A percentile compares a stretch with the other conserved stretches of the same genome.
phyloP scores from a whole-genome alignment of 2,329 filamentous ascomycete species.

The Fusarium equiseti region DNA sequence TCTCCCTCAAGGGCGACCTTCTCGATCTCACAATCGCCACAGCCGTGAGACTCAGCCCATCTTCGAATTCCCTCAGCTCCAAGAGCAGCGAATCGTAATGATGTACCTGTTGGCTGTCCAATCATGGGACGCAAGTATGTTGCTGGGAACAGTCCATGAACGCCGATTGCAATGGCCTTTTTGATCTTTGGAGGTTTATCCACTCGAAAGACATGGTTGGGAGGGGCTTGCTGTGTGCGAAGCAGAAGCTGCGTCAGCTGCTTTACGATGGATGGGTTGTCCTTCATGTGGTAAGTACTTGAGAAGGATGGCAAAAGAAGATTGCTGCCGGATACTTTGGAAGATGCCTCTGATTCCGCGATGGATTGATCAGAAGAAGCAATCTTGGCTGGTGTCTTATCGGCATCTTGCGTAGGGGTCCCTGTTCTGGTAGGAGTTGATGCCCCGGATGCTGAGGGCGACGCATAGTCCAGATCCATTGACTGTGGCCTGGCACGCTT shows the following conservation, averaged over 20 bases:
- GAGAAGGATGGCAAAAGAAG: conserved; percentile 77
- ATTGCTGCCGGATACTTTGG: conserved; percentile 66
- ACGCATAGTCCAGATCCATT: conserved; percentile 59
- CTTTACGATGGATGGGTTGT: conserved; percentile 77
- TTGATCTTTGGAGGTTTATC: conserved; percentile 79
- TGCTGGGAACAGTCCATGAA: conserved; percentile 94
- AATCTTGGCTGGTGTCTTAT: conserved; percentile 27
- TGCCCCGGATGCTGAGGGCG: conserved; percentile 46
- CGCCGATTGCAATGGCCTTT: conserved; percentile 90
- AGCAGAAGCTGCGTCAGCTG: conserved; percentile 71
- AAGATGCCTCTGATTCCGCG: conserved; percentile 58
- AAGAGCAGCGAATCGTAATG: conserved; percentile 90
- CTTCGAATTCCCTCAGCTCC: conserved; percentile 84
- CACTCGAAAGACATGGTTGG: conserved; percentile 78
- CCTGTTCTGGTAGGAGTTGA: conserved; percentile 40
- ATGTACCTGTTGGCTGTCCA: conserved; percentile 95
- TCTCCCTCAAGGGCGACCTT: conserved; percentile 96
- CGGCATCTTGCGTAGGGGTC: conserved; percentile 32
- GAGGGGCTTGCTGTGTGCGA: conserved; percentile 66
- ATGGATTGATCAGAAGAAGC: conserved; percentile 49
- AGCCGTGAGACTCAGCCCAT: conserved; percentile 82
- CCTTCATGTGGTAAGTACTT: conserved; percentile 74
- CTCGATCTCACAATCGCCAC: conserved; percentile 83
- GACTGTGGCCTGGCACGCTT: conserved; percentile 63
- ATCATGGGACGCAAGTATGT: conserved; percentile 89